These are phyloP conservation scores for Medicago ruthenica DNA, from an alignment of 306 rosid species.

Conservation along the genomic window DNA sequence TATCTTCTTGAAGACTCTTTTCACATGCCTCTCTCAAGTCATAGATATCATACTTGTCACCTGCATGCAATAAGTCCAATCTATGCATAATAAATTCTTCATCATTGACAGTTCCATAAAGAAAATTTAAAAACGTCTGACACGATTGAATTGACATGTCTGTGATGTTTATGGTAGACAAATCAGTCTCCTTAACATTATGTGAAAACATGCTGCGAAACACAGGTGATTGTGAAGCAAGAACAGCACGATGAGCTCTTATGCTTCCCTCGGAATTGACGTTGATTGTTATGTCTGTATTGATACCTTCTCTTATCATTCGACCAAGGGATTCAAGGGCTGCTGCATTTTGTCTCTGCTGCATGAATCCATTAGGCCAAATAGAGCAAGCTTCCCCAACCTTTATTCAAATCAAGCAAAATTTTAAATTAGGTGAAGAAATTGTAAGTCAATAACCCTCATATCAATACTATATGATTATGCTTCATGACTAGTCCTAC, in stretches of 20 bases:
- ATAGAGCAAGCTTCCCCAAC: not conserved
- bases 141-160: slow-evolving; percentile 36
- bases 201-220: not conserved
- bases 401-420: slow-evolving; percentile 46
- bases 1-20: slow-evolving; percentile 68
- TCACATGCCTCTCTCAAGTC: slow-evolving; percentile 53
- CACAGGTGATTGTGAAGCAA: not conserved
- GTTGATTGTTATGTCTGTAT: not conserved
- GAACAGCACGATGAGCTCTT: not conserved
- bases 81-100: slow-evolving; percentile 69
- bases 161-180: slow-evolving; percentile 60
- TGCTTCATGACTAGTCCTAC: too few species aligned
- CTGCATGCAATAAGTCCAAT: slow-evolving; percentile 52
- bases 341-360: not conserved
- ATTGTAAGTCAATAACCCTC: not conserved
- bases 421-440: not conserved
- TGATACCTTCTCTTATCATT: not conserved
- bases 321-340: not conserved
- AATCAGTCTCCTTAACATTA: slow-evolving; percentile 34
- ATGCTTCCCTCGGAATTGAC: not conserved
- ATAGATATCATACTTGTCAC: slow-evolving; percentile 63
- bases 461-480: not conserved
- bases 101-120: slow-evolving; percentile 68
- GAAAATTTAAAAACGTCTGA: slow-evolving; percentile 50
- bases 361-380: not conserved